Percentiles rank a stretch among this genome's conserved stretches.
Evolutionary conservation across 768 basidiomycete species (phyloP).

Genomic region (Podaxis sp.): DNA sequence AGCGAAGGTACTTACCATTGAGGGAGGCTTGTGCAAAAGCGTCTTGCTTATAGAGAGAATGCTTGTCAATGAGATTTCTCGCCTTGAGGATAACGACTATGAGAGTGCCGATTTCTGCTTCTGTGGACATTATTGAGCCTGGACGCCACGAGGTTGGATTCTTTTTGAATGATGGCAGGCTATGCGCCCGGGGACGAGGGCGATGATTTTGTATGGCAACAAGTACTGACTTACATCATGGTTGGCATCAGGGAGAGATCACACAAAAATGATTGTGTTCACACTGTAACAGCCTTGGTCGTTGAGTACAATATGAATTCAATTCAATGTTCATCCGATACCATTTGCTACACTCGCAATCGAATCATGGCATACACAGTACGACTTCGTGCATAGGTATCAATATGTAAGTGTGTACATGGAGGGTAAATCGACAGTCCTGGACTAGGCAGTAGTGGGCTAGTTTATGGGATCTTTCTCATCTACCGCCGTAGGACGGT

Average conservation of each 20-base stretch:
- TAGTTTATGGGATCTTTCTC: background rate
- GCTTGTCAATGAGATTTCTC: constrained; percentile 77
- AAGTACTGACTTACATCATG: background rate
- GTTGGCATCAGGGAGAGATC: no score
- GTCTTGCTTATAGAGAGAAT: constrained; percentile 89
- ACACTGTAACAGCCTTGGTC: no score
- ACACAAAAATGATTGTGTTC: no score
- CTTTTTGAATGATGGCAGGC: constrained; percentile 12
- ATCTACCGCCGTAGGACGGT: constrained; percentile 28
- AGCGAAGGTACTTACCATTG: constrained; percentile 35
- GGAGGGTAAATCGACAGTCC: background rate
- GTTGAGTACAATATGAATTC: no score
- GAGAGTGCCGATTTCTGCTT: constrained; percentile 72
- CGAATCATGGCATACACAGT: background rate
- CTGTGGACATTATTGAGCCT: constrained; percentile 29
- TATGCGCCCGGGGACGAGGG: constrained; percentile 4
- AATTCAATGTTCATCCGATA: background rate
- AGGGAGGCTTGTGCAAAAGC: constrained; percentile 73
- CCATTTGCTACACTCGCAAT: background rate
- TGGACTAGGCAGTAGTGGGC: background rate
- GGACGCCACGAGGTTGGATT: constrained; percentile 17
- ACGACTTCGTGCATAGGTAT: background rate
- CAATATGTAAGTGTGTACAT: background rate
- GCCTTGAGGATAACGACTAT: constrained; percentile 87
- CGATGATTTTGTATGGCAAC: background rate